Evolutionary conservation across 2,329 filamentous ascomycete genomes (phyloP), one percentile per base, ranked within the genome.

Genomic region (Sclerotinia borealis): DNA sequence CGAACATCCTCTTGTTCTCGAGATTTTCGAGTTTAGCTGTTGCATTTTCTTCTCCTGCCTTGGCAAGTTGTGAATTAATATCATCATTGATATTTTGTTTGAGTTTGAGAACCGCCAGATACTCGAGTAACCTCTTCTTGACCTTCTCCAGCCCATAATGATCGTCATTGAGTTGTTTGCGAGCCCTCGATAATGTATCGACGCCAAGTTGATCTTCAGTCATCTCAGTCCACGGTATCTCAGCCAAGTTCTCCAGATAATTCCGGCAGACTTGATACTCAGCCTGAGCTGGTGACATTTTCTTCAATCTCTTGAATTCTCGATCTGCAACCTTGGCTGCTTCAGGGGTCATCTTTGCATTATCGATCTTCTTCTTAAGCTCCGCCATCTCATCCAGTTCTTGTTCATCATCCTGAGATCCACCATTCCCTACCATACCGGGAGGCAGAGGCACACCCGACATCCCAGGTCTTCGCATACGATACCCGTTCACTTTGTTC

Each of bases 91-190:
- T 87, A 27, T 90, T 87, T 74, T 97, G 93, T 81, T 98, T 99
- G 63, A 99, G 82, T 70, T 95, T 90, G 59, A 99, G 81, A n/a
- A 99, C 95, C 2, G 95, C 96, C 49, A 99, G 82, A 73, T 99
- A 99, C 75, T 98, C 96, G 6, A 99, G 83, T 27, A 99, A 77
- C 49, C 95, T 85, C 82, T 96, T 97, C 85, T 99, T 99, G 73
- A 99, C 93, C 77, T 93, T 96, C 66, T 98, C 92, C 17, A 99
- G 80, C 0, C 95, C 95, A 70, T 98, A 98, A 76, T 99, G 95
- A 73, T 99, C 95, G 67, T 96, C 88, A 72, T 99, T 92, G 7
- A 99, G 83, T 76, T 98, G 95, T 77, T 92, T 91, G 61, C 92
- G 86, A 8, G 95, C 95, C 69, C 83, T 84, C 64, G 84, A 81